Base-by-base conservation (phyloP, 805 yeast species). In the Spathaspora hagerdaliae region DNA sequence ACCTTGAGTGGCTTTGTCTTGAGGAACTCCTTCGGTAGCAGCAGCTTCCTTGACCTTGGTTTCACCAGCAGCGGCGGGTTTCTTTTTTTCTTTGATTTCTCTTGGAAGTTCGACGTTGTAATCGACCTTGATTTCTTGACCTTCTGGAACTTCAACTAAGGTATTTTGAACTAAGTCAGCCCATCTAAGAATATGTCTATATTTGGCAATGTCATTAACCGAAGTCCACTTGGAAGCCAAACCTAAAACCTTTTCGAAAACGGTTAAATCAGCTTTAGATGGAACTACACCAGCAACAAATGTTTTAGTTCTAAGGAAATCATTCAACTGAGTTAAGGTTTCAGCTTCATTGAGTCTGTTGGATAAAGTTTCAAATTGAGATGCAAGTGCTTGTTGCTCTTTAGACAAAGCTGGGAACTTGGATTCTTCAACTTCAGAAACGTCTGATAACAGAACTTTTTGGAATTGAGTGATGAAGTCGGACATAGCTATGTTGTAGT, bases 121-220 rank as follows among this genome's bases (percentile, higher is more conserved):
- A 60, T 88, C 81, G 40, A 91, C 64, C 38, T 53, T 60, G 51
- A 87, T 60, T 56, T 80, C 73, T 42, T 79, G 77, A n/a, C 64
- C 74, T 48, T 68, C 76, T 43, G 79, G 75, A 31, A 83, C 78
- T 12, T 57, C 57, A 41, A 77, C 74, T 52, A 81, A 64, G 31
- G 82, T 70, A 59, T 83, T 79, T 71, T 94, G 98, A 48, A 94
- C 69, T 55, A 87, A 78, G 58, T 91, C 97, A 24, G 81, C 79
- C 98, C 98, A 94, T 77, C 99, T 85, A 50, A 89, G 69, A 48
- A 92, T 74, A 67, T 92, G 97, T 77, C 97, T 86, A 64, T 74
- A 73, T 40, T 75, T 66, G 40, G 83, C 81, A 53, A 82, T 67
- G 36, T 82, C 79, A 32, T 78, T 82, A 38, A 63, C 55, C 9